Base-by-base conservation (phyloP, 2,329 filamentous ascomycete species). In the Mariannaea sp. region DNA sequence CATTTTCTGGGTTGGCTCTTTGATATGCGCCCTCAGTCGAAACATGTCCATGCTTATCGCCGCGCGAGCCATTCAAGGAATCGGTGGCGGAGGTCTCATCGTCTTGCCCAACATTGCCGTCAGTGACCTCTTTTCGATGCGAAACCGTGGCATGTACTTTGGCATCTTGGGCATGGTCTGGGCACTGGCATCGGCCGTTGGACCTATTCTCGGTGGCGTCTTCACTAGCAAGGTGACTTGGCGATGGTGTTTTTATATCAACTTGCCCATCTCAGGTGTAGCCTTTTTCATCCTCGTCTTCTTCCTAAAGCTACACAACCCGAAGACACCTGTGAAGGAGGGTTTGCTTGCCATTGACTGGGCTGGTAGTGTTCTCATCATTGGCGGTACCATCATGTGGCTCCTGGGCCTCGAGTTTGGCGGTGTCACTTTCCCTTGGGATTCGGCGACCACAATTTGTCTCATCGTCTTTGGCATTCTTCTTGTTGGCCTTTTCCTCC, bases 331-430 rank as follows among this genome's bases (percentile, higher is more conserved):
- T 0, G 68, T 89, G 9, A 71, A 76, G 45, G 70, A 85, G 44
- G 88, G 87, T 1, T 73, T 90, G 5, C 78, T 81, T 26, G 86
- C 86, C 14, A 77, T 85, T 39, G 82, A 85, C 70, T 85, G 82
- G 82, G 57, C 75, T 0, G 81, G 81, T 29, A 80, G 76, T 51
- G 12, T 80, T 4, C 71, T 80, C 24, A 83, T 95, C 67, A 81
- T 92, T 19, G 88, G 88, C 35, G 90, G 87, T 16, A 92, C 89
- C 0, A 77, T 95, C 16, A 93, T 96, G 89, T 79, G 96, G 59
- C 82, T 96, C 4, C 84, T 96, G 35, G 92, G 91, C 1, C 82
- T 96, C 9, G 88, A 95, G 67, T 90, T 93, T 57, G 92, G 92
- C 49, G 92, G 90, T 42, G 82, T 91, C 45, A 78, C 79, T 17